These are phyloP conservation scores for Xylariaceae sp. DNA, from an alignment of 2,329 filamentous ascomycete genomes.

Conservation along the genomic window DNA sequence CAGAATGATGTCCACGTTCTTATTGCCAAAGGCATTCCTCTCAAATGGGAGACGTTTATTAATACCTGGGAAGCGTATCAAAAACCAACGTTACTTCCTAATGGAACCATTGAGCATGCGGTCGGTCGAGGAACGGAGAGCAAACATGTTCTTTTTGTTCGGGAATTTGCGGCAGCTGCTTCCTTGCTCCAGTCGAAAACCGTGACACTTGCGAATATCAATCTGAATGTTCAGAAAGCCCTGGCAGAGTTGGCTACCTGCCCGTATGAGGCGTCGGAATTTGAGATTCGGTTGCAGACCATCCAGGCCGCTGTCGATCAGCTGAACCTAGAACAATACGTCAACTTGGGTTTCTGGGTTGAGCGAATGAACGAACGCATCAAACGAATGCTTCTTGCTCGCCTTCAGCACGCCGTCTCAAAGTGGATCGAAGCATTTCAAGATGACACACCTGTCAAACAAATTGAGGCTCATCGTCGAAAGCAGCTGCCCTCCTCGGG, in stretches of 20 bases:
- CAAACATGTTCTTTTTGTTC: slow-evolving; percentile 94
- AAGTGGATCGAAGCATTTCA: slow-evolving; percentile 87
- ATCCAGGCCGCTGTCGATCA: slow-evolving; percentile 94
- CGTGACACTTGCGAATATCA: slow-evolving; percentile 69
- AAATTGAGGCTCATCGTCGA: slow-evolving; percentile 49
- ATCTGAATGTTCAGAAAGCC: slow-evolving; percentile 76
- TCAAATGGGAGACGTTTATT: slow-evolving; percentile 97
- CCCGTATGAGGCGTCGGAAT: slow-evolving; percentile 72
- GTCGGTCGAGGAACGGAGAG: slow-evolving; percentile 62
- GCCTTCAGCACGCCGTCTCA: slow-evolving; percentile 77
- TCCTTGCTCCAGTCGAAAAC: slow-evolving; percentile 88
- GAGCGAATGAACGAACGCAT: slow-evolving; percentile 80
- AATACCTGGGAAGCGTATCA: slow-evolving; percentile 92
- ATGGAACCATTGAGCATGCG: slow-evolving; percentile 55
- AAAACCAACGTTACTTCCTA: slow-evolving; percentile 51
- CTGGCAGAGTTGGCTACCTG: slow-evolving; percentile 80
- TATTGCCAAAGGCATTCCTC: slow-evolving; percentile 78
- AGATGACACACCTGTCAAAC: slow-evolving; percentile 44
- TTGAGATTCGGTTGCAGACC: slow-evolving; percentile 73
- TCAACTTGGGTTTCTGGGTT: slow-evolving; percentile 90
- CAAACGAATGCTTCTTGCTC: slow-evolving; percentile 71
- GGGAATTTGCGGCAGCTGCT: slow-evolving; percentile 83
- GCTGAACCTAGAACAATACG: slow-evolving; percentile 91
- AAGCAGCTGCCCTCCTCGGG: slow-evolving; percentile 44
- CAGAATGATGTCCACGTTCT: slow-evolving; percentile 83